Conservation (phyloP, 495 filamentous ascomycete species). For the Aspergillus funiculosus region DNA sequence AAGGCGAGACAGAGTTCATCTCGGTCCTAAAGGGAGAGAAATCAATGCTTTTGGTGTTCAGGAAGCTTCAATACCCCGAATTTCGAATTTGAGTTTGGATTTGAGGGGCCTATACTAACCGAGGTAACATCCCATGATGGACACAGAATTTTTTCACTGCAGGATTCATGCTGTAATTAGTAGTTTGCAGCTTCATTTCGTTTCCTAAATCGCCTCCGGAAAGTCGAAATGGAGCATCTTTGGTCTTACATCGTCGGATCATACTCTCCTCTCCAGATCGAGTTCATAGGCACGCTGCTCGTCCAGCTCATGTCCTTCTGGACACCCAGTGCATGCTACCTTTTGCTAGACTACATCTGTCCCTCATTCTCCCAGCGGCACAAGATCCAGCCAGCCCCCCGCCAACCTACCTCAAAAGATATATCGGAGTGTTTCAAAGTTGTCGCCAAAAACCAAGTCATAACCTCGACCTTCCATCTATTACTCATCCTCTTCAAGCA, state of each 20-base stretch:
- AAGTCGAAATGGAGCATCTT: no score
- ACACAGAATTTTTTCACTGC: no score
- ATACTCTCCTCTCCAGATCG: slow-evolving; percentile 29
- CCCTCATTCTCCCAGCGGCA: slow-evolving; percentile 47
- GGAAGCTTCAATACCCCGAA: no score
- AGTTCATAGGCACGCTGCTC: slow-evolving; percentile 27
- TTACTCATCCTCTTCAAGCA: slow-evolving; percentile 21
- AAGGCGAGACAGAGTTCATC: no score
- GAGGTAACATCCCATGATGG: no score
- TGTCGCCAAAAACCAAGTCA: slow-evolving; percentile 43
- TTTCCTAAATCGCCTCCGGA: no score
- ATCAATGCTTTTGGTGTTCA: no score
- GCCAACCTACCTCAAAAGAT: slow-evolving; percentile 43
- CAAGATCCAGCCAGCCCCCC: slow-evolving; percentile 51
- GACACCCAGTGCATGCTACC: slow-evolving; percentile 30
- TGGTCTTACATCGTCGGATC: slow-evolving; percentile 25
- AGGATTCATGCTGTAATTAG: no score
- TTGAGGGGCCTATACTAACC: no score
- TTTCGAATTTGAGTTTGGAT: no score
- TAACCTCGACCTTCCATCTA: slow-evolving; percentile 35
- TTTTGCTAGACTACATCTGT: slow-evolving; percentile 35
- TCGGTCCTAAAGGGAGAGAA: no score
- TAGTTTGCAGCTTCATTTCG: no score
- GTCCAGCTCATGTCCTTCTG: slow-evolving; percentile 48
- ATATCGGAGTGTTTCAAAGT: slow-evolving; percentile 41